Percentiles rank a stretch among this genome's conserved stretches.
These are phyloP conservation scores for Silene coronaria DNA, from an alignment of 179 eudicot genomes.

Conservation along the genomic window DNA sequence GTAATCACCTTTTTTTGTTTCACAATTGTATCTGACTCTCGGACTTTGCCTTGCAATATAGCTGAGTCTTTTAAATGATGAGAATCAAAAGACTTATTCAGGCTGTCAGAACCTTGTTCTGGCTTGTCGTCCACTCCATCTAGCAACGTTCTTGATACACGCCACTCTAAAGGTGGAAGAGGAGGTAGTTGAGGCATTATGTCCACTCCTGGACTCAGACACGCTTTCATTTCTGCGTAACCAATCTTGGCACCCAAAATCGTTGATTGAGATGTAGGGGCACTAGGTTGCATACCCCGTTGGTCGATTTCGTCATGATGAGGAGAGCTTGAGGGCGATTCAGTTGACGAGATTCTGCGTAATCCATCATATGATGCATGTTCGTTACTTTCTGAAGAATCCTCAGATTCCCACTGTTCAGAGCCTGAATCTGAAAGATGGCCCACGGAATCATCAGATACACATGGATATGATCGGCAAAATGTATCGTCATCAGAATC, in stretches of 20 bases:
- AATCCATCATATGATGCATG: slow-evolving; percentile 50
- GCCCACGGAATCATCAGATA: slow-evolving; percentile 60
- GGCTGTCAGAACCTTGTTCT: slow-evolving; percentile 23
- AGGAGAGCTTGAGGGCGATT: slow-evolving; percentile 50
- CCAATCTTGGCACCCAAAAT: slow-evolving; percentile 36
- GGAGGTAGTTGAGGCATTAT: slow-evolving; percentile 63
- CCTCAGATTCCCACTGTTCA: slow-evolving; percentile 76
- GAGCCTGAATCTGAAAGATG: slow-evolving; percentile 69
- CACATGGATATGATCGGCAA: slow-evolving; percentile 67
- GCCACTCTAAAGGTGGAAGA: slow-evolving; percentile 83
- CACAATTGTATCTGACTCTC: slow-evolving; percentile 22
- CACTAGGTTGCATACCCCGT: slow-evolving; percentile 10
- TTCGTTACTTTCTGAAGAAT: slow-evolving; percentile 43
- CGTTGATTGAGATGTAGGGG: slow-evolving; percentile 41
- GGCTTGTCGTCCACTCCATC: slow-evolving; percentile 31
- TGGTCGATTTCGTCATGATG: slow-evolving; percentile 34
- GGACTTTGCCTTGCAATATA: slow-evolving; percentile 27
- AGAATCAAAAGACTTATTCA: slow-evolving; percentile 27
- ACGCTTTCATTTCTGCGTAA: slow-evolving; percentile 33
- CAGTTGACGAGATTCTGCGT: slow-evolving; percentile 42
- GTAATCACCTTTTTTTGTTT: slow-evolving; percentile 38
- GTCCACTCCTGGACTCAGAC: slow-evolving; percentile 31
- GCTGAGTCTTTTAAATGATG: slow-evolving; percentile 32
- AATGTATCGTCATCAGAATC: slow-evolving; percentile 92
- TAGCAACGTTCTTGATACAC: slow-evolving; percentile 36